phyloP scores from a whole-genome alignment of 1,284 basidiomycete genomes.

The Cryptococcus wingfieldii region DNA sequence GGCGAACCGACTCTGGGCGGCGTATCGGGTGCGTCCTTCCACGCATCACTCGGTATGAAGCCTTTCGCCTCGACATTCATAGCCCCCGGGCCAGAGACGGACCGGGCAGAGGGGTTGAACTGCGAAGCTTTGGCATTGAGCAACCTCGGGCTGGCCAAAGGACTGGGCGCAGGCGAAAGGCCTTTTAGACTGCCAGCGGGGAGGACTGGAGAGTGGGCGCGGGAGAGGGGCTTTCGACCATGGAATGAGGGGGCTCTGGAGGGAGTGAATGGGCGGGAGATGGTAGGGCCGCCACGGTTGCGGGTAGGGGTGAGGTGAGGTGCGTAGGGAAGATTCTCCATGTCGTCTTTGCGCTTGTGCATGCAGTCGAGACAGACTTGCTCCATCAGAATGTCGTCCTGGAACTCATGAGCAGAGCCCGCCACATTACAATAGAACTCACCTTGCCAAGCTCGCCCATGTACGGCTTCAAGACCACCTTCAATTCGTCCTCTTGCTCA shows the following conservation, averaged over 20 bases:
- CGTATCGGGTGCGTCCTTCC: slow-evolving; percentile 34
- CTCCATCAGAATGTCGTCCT: slow-evolving; percentile 48
- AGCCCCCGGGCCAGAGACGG: slow-evolving; percentile 54
- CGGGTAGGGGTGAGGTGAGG: slow-evolving; percentile 42
- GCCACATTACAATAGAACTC: slow-evolving; percentile 15
- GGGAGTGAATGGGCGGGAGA: slow-evolving; percentile 45
- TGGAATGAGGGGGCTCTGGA: slow-evolving; percentile 46
- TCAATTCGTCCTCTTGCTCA: slow-evolving; percentile 81
- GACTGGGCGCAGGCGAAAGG: slow-evolving; percentile 52
- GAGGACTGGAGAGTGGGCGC: slow-evolving; percentile 37
- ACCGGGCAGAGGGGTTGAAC: slow-evolving; percentile 67
- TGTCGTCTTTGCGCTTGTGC: slow-evolving; percentile 47
- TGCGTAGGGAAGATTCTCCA: slow-evolving; percentile 41
- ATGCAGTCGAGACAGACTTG: slow-evolving; percentile 49
- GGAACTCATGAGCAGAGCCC: not conserved
- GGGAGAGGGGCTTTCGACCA: slow-evolving; percentile 38
- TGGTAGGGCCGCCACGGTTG: slow-evolving; percentile 30
- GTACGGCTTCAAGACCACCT: slow-evolving; percentile 63
- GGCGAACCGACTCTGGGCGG: slow-evolving; percentile 38
- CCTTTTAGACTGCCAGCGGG: slow-evolving; percentile 58
- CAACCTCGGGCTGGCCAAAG: slow-evolving; percentile 55
- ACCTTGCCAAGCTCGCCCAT: slow-evolving; percentile 70
- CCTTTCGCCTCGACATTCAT: slow-evolving; percentile 52
- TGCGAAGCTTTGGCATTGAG: slow-evolving; percentile 65
- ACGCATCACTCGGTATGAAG: slow-evolving; percentile 49